Conservation (phyloP, 1,139 yeast genomes). For the Suhomyces bolitotheri region DNA sequence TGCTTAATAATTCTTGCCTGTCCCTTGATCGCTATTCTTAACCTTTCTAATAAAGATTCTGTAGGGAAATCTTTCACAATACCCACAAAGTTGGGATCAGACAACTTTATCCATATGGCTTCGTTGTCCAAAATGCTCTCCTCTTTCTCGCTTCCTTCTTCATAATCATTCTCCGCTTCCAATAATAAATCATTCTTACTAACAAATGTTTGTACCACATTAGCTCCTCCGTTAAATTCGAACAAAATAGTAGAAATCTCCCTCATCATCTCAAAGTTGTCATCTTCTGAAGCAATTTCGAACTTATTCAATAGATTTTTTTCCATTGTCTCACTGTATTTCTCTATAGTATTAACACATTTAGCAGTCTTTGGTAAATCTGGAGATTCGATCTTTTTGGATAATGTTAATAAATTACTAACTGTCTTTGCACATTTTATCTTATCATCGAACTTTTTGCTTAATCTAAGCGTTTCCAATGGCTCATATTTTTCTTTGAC, state of each 20-base stretch:
- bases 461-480: conserved; percentile 50
- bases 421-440: conserved; percentile 71
- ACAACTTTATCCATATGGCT: conserved; percentile 35
- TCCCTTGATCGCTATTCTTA: conserved; percentile 51
- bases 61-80: conserved; percentile 36
- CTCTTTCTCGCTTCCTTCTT: conserved; percentile 36
- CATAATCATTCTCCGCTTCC: conserved; percentile 29
- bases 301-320: conserved; percentile 58
- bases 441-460: conserved; percentile 48
- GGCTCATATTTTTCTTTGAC: conserved; percentile 64
- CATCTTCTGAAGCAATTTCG: conserved; percentile 60
- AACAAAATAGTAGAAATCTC: conserved; percentile 77
- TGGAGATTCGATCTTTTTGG: conserved; percentile 59
- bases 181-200: conserved; percentile 75
- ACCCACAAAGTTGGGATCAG: conserved; percentile 38
- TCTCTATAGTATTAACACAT: conserved; percentile 59
- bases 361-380: conserved; percentile 51
- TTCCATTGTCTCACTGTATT: conserved; percentile 78
- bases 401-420: conserved; percentile 60
- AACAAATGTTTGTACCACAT: conserved; percentile 80
- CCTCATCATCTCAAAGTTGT: conserved; percentile 63
- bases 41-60: conserved; percentile 34
- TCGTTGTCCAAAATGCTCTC: conserved; percentile 43
- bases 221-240: conserved; percentile 82
- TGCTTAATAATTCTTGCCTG: conserved; percentile 74